Evolutionary conservation across 495 filamentous ascomycete species (phyloP), one percentile per base, ranked within the genome.

Genomic region (Gamarada debralockiae): DNA sequence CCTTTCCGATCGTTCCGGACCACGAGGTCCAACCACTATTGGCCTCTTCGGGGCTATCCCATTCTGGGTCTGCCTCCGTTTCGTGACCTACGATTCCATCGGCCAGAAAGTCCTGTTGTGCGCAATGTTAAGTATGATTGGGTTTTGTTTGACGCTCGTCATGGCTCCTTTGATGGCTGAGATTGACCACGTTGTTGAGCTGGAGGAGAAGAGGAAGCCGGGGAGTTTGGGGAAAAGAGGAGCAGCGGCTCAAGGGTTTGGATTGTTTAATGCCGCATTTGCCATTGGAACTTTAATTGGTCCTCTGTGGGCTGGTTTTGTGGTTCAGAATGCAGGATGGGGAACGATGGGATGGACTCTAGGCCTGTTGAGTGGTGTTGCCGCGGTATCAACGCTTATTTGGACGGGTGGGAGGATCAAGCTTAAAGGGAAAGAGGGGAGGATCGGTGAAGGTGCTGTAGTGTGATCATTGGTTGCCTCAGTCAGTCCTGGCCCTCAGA

Each of bases 121-220:
- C 54, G 82, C 77, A 1, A 63, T 91, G 10, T 71, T 95, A 14
- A 70, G 69, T 0, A 55, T 85, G 0, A 52, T 86, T 2, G 89
- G 89, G 0, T 23, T 78, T 3, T 72, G 74, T 3, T 47, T 89
- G 3, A 73, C 79, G 0, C 61, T 85, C 5, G 67, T 78, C 4
- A 75, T 83, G 48, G 75, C 83, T 3, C 80, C 86, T 0, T 65
- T 90, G 17, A 79, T 89, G 71, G 85, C 85, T 0, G 89, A 92
- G 27, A 69, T 75, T 18, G 68, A 67, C 9, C 81, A 84, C 29
- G 71, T 83, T 3, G 81, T 87, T 6, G 66, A 74, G 14, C 71
- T 72, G 8, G 74, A 83, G 48, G 78, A 83, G 47, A 71, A 68
- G 17, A 56, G 69, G 31, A 65, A 67, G 9, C 84, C 81, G 0